Base-by-base conservation (phyloP, 495 filamentous ascomycete species). In the Trypethelium eluteriae region DNA sequence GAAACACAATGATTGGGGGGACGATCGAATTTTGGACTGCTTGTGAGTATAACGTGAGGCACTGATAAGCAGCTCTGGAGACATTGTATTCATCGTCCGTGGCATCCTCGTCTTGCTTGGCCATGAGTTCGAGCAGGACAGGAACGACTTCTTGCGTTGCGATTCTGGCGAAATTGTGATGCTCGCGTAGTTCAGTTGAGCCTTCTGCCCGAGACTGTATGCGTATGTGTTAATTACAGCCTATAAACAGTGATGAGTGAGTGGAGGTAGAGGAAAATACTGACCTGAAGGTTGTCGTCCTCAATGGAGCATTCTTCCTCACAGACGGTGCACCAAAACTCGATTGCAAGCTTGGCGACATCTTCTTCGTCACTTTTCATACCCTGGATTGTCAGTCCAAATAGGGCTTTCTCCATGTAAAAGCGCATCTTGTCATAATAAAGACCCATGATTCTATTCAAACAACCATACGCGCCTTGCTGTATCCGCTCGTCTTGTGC, bases 401-500 rank as follows among this genome's bases (percentile, higher is more conserved):
- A 98, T 46, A 98, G 82, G 57, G 94, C 94, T 84, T 97, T 98
- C 84, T 98, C 95, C 94, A 98, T 98, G 81, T 98, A 98, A 80
- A 96, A 98, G 72, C 92, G 85, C 94, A 98, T 98, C 81, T 96
- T 93, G 72, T 98, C 94, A 76, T 98, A 98, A 80, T 98, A 98
- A 47, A 96, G 82, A 66, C 83, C 89, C 94, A 98, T 98, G 76
- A 98, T 96, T 73, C 93, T 86, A 84, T 98, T 98, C 73, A 98
- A 78, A 74, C 95, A 98, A 65, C 93, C 94, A 74, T 96, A 98
- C 14, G 95, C 91, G 67, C 90, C 92, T 70, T 95, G 90, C 74
- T 97, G 93, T 79, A 98, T 93, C 72, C 92, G 86, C 65, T 83
- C 83, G 77, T 98, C 93, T 2, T 85, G 78, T 67, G 91, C 90